phyloP scores from a whole-genome alignment of 305 asterid genomes.

The Galium porrigens region DNA sequence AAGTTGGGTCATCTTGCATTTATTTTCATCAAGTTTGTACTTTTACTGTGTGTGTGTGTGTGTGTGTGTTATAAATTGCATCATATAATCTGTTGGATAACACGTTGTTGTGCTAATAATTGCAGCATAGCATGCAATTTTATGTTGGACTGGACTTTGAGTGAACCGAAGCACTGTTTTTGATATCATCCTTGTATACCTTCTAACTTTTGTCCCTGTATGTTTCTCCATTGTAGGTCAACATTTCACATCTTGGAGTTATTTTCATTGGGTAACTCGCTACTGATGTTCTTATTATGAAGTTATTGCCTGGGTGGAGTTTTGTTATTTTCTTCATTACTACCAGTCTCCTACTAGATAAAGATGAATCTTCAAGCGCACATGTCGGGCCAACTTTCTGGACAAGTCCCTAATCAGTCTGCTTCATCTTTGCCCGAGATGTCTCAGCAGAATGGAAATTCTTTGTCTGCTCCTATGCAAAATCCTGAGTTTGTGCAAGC shows the following conservation, averaged over 20 bases:
- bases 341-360: constrained; percentile 2
- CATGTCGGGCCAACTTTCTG: constrained; percentile 60
- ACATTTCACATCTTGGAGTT: not conserved
- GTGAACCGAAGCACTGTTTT: not conserved
- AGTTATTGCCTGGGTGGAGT: constrained; percentile 7
- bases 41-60: not conserved
- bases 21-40: not conserved
- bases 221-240: not conserved
- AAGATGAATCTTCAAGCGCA: constrained; percentile 59
- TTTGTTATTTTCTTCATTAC: not conserved
- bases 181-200: too few relatives aligned
- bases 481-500: constrained; percentile 43
- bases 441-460: constrained; percentile 54
- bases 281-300: constrained; percentile 4
- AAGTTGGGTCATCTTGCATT: not conserved
- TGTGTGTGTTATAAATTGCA: not conserved
- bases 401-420: constrained; percentile 62
- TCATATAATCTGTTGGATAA: too few relatives aligned
- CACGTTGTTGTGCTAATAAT: too few relatives aligned
- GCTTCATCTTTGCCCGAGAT: constrained; percentile 37
- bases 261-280: not conserved
- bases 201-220: too few relatives aligned
- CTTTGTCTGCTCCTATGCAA: constrained; percentile 53
- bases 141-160: not conserved
- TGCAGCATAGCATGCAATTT: too few relatives aligned